These are phyloP conservation scores for Hirsutella minnesotensis DNA, from an alignment of 2,329 filamentous ascomycete species.

Conservation along the genomic window DNA sequence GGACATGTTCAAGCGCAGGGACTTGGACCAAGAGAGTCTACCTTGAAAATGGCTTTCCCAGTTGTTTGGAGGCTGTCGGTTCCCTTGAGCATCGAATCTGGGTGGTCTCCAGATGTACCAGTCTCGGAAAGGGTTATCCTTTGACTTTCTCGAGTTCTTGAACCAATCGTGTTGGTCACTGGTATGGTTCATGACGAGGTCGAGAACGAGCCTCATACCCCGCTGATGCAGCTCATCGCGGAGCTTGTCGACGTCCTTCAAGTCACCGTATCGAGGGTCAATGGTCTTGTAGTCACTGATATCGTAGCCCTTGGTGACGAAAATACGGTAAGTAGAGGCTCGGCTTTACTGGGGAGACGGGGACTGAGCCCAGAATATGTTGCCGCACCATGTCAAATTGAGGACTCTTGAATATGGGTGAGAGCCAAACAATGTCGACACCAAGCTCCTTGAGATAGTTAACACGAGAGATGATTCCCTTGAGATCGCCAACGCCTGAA, in stretches of 20 bases:
- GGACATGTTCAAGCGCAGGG: too few relatives aligned
- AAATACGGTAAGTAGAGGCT: background rate
- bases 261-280: slow-evolving; percentile 53
- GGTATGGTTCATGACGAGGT: slow-evolving; percentile 66
- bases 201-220: slow-evolving; percentile 58
- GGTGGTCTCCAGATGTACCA: slow-evolving; percentile 58
- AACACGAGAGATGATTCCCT: slow-evolving; percentile 43
- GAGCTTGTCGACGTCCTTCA: slow-evolving; percentile 54
- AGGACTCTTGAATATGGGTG: slow-evolving; percentile 36
- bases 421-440: slow-evolving; percentile 46
- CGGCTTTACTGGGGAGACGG: background rate
- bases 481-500: slow-evolving; percentile 43
- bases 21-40: too few relatives aligned
- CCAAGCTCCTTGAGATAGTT: slow-evolving; percentile 44
- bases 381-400: slow-evolving; percentile 48
- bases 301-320: slow-evolving; percentile 46
- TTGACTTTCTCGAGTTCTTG: slow-evolving; percentile 39
- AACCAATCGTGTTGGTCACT: slow-evolving; percentile 46
- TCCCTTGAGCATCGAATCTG: slow-evolving; percentile 42
- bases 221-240: slow-evolving; percentile 48
- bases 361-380: too few relatives aligned
- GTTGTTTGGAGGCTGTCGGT: slow-evolving; percentile 49
- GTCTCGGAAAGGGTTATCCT: slow-evolving; percentile 40
- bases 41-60: slow-evolving; percentile 31
- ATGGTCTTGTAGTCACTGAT: slow-evolving; percentile 57